Evolutionary conservation across 495 filamentous ascomycete genomes (phyloP).

Genomic region (Aspergillus taichungensis): DNA sequence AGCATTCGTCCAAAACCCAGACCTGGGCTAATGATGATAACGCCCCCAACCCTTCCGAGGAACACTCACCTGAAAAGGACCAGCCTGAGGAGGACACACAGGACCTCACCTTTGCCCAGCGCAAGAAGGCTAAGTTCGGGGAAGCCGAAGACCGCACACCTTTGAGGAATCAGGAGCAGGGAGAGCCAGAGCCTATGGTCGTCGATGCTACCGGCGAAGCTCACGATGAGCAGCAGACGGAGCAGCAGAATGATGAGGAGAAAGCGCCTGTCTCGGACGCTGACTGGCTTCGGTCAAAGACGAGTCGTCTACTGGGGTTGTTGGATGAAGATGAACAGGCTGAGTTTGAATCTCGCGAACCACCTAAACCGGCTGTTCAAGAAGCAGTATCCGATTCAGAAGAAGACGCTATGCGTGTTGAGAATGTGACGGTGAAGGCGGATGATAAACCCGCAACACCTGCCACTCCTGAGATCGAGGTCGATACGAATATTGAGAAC

Average conservation of each 20-base stretch:
- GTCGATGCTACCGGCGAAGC: conserved; percentile 15
- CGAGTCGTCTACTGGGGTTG: conserved; percentile 81
- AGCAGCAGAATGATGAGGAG: conserved; percentile 15
- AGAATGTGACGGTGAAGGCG: neutral
- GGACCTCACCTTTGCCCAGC: conserved; percentile 31
- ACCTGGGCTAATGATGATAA: conserved; percentile 55
- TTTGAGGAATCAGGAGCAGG: conserved; percentile 1
- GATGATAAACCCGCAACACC: neutral
- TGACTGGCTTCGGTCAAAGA: conserved; percentile 90
- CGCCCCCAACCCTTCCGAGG: conserved; percentile 25
- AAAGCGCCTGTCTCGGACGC: conserved; percentile 45
- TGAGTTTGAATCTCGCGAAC: conserved; percentile 16
- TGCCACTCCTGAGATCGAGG: conserved; percentile 1
- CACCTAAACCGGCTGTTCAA: conserved; percentile 1
- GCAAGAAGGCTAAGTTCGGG: conserved; percentile 31
- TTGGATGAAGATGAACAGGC: conserved; percentile 56
- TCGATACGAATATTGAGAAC: conserved; percentile 33
- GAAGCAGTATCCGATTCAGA: conserved; percentile 19
- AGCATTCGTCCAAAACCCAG: conserved; percentile 54
- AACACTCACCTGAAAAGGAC: conserved; percentile 14
- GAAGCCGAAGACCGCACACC: neutral
- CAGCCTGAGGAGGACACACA: conserved; percentile 16
- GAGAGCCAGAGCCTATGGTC: conserved; percentile 19
- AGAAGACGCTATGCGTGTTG: conserved; percentile 8
- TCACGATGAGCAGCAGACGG: conserved; percentile 10